phyloP scores from a whole-genome alignment of 1,284 basidiomycete species.

The Cryptococcus wingfieldii region DNA sequence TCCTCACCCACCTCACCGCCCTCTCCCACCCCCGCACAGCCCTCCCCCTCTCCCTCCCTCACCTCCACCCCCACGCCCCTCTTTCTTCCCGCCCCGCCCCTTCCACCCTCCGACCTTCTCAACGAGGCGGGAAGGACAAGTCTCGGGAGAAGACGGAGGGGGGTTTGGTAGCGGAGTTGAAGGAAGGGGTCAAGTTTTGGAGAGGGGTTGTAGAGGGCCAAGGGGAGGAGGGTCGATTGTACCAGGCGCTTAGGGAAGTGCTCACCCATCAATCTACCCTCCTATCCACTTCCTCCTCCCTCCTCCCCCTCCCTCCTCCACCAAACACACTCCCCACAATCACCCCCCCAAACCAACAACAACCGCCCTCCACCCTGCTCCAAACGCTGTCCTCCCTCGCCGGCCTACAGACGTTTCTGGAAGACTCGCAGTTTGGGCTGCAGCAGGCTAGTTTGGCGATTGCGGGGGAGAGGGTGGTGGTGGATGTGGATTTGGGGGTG shows the following conservation, averaged over 20 bases:
- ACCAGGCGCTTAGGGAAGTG: constrained; percentile 32
- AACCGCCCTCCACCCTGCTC: constrained; percentile 25
- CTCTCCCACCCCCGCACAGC: constrained; percentile 20
- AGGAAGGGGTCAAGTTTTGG: constrained; percentile 7
- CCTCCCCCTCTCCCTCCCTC: constrained; percentile 15
- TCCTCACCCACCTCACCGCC: constrained; percentile 22
- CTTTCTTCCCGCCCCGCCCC: constrained; percentile 10
- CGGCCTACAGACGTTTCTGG: constrained; percentile 37
- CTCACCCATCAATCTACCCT: constrained; percentile 31
- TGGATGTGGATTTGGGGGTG: constrained; percentile 42
- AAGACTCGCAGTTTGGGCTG: constrained; percentile 44
- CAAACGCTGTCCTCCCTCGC: constrained; percentile 23
- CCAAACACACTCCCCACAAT: background rate
- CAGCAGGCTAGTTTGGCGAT: constrained; percentile 36
- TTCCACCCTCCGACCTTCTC: background rate
- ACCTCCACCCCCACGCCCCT: constrained; percentile 30
- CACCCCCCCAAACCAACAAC: background rate
- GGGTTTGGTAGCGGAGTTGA: constrained; percentile 4
- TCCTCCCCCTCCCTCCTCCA: constrained; percentile 13
- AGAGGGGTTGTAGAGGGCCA: constrained; percentile 8
- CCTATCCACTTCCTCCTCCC: constrained; percentile 17
- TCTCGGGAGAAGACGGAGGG: constrained; percentile 1
- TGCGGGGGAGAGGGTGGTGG: constrained; percentile 39
- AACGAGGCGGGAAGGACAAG: constrained; percentile 3
- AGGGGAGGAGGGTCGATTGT: constrained; percentile 15